A percentile compares a stretch with the other conserved stretches of the same genome.
Conservation (phyloP, 768 basidiomycete genomes). For the Pleurotus pulmonarius region DNA sequence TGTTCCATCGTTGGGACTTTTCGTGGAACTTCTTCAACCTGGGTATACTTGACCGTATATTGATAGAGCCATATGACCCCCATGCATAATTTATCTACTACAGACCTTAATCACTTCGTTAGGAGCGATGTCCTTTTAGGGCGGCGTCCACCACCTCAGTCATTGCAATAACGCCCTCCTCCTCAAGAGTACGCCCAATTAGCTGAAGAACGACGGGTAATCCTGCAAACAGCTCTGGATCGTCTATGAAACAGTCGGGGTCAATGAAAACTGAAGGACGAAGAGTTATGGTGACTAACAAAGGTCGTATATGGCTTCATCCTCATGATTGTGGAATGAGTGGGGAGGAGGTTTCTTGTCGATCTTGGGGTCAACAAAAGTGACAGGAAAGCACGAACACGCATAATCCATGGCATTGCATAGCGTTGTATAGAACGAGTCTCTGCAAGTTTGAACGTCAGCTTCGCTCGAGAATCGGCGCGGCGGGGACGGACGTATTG, state of each 20-base stretch:
- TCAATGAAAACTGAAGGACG: background rate
- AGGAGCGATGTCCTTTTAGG: constrained; percentile 25
- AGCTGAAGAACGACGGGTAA: constrained; percentile 66
- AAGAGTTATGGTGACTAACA: constrained; percentile 37
- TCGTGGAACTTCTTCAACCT: too few species aligned
- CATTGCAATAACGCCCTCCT: constrained; percentile 72
- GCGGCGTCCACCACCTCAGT: constrained; percentile 61
- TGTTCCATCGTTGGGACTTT: background rate
- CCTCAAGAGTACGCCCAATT: constrained; percentile 66
- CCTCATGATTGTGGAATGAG: constrained; percentile 43
- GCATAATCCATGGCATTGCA: constrained; percentile 73
- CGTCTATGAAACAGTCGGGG: constrained; percentile 37
- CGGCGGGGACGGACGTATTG: constrained; percentile 36
- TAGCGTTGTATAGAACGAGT: constrained; percentile 51
- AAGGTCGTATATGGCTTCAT: constrained; percentile 45
- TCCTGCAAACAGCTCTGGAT: constrained; percentile 49
- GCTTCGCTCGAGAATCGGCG: background rate
- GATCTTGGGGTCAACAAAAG: constrained; percentile 48
- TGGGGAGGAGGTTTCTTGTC: constrained; percentile 45
- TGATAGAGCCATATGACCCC: background rate
- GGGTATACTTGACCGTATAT: background rate
- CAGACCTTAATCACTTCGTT: background rate
- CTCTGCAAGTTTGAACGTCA: constrained; percentile 25
- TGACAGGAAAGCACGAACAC: constrained; percentile 59
- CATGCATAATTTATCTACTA: background rate